Evolutionary conservation across 2,329 filamentous ascomycete genomes (phyloP), one percentile per base, ranked within the genome.

Genomic region (Dactylellina parvicollis): DNA sequence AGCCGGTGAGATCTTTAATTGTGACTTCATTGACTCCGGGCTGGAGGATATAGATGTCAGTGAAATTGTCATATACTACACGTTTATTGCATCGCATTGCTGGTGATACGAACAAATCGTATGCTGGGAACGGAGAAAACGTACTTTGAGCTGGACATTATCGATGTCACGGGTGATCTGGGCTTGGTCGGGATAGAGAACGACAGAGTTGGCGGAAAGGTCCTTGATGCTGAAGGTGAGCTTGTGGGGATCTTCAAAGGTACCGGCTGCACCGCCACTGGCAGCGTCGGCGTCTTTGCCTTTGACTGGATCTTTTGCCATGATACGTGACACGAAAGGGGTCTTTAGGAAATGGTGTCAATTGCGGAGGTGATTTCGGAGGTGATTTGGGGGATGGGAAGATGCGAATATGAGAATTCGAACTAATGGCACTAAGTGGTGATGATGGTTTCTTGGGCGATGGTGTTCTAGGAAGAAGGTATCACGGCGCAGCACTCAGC

Each of bases 131-230:
- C 32, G 10, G 9, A 22, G 28, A 32, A 49, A n/a, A 20, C n/a
- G n/a, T 49, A 77, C 77, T 65, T 77, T 69, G 20, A 78, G 71
- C 4, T 64, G 55, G 8, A 78, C 75, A 59, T 74, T 57, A 20
- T 76, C 74, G 60, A 78, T 75, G 24, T 77, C 75, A 30, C 77
- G 72, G 8, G 74, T 75, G 4, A 78, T 72, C 50, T 88, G 87
- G 1, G 88, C 88, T 74, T 85, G 82, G 1, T 82, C 82, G 0
- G 88, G 88, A 70, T 88, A 89, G 40, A 91, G 83, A 0, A 85
- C 87, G 14, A 91, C 87, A 0, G 85, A 85, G 54, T 85, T 85
- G 32, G 88, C 89, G 7, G 81, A 77, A 28, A 90, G 81, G 52
- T 88, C 83, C 44, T 84, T 83, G 73, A 90, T 79, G 30, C 83